phyloP scores from a whole-genome alignment of 805 yeast species.

The Ogataea allantospora region DNA sequence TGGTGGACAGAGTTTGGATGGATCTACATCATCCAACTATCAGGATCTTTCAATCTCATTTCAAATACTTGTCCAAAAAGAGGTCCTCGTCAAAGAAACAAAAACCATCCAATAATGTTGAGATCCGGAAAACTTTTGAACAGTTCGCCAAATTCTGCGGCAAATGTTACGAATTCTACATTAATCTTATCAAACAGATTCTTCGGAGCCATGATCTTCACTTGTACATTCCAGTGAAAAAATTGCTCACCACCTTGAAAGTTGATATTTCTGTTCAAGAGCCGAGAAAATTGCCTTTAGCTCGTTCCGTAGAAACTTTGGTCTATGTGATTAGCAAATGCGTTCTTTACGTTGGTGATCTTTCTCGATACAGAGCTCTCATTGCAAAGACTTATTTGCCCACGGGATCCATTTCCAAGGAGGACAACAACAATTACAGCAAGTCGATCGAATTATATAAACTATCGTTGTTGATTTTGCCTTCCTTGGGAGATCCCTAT shows the following conservation, averaged over 20 bases:
- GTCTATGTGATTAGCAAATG: conserved; percentile 48
- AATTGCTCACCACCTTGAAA: conserved; percentile 31
- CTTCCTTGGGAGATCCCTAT: conserved; percentile 67
- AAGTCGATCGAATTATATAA: conserved; percentile 48
- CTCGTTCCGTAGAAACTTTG: conserved; percentile 23
- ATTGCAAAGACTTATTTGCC: conserved; percentile 44
- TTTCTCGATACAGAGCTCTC: conserved; percentile 54
- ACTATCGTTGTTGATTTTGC: conserved; percentile 54
- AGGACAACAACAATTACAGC: conserved; percentile 40
- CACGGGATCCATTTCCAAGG: conserved; percentile 33
- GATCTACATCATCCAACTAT: conserved; percentile 64
- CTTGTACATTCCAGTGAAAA: conserved; percentile 34
- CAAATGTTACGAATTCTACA: conserved; percentile 48
- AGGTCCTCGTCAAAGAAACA: conserved; percentile 19
- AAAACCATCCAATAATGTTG: conserved; percentile 37
- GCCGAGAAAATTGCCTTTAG: conserved; percentile 9
- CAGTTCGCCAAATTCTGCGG: conserved; percentile 49
- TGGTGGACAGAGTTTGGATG: conserved; percentile 56
- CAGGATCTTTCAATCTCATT: conserved; percentile 49
- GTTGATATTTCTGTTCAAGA: conserved; percentile 7
- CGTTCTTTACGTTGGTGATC: conserved; percentile 54
- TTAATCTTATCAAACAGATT: conserved; percentile 40
- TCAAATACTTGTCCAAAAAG: conserved; percentile 23
- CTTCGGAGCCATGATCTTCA: conserved; percentile 38
- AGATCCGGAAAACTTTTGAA: conserved; percentile 54